phyloP scores from a whole-genome alignment of 2,329 filamentous ascomycete genomes.

The Penicillium sp. region DNA sequence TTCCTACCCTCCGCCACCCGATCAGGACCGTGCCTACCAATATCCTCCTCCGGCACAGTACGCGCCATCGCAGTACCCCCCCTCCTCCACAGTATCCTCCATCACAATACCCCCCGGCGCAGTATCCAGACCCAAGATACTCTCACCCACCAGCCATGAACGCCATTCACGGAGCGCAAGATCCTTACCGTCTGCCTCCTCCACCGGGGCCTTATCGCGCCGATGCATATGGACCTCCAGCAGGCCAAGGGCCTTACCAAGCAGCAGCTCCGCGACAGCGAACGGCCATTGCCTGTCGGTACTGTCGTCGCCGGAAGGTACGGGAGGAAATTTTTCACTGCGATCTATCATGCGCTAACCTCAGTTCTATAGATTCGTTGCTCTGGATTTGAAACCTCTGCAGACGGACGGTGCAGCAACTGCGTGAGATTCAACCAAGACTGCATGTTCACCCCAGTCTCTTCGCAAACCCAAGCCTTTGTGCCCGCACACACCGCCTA shows the following conservation, averaged over 20 bases:
- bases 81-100: constrained; percentile 27
- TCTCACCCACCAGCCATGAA: constrained; percentile 42
- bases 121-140: constrained; percentile 35
- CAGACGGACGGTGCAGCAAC: constrained; percentile 70
- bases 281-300: constrained; percentile 53
- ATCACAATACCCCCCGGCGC: constrained; percentile 36
- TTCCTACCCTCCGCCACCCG: constrained; percentile 32
- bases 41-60: constrained; percentile 39
- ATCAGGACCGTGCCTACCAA: constrained; percentile 35
- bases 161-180: constrained; percentile 43
- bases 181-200: constrained; percentile 46
- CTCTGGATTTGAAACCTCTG: constrained; percentile 70
- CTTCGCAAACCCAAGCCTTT: constrained; percentile 71
- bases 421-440: constrained; percentile 73
- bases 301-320: constrained; percentile 54
- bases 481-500: constrained; percentile 70
- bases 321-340: constrained; percentile 10
- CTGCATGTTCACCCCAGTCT: constrained; percentile 75
- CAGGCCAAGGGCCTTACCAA: constrained; percentile 43
- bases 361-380: constrained; percentile 64
- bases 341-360: constrained; percentile 1
- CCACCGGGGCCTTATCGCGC: constrained; percentile 45
- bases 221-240: constrained; percentile 43
- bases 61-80: constrained; percentile 29
- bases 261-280: constrained; percentile 51